Evolutionary conservation across 495 filamentous ascomycete genomes (phyloP).

Genomic region (Daldinia loculata): DNA sequence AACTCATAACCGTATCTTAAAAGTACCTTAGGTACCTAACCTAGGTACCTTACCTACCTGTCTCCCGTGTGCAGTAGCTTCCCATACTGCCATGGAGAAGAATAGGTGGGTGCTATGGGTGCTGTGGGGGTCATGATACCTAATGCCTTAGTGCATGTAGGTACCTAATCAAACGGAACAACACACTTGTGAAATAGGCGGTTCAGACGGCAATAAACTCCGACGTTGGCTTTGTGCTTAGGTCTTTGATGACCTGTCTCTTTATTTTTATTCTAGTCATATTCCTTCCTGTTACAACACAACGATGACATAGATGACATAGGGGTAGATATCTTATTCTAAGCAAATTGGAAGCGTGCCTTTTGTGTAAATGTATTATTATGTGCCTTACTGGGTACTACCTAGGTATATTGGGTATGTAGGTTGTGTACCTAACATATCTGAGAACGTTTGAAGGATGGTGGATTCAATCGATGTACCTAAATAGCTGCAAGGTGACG

Average conservation of each 20-base stretch:
- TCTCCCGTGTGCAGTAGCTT: conserved; percentile 3
- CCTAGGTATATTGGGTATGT: background rate
- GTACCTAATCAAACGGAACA: conserved; percentile 31
- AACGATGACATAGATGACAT: background rate
- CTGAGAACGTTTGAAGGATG: background rate
- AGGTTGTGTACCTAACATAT: too few relatives aligned
- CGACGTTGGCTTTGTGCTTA: conserved; percentile 27
- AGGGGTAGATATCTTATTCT: background rate
- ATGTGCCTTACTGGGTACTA: background rate
- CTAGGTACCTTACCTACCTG: background rate
- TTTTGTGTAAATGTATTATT: background rate
- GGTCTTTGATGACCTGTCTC: conserved; percentile 10
- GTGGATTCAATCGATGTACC: conserved; percentile 24
- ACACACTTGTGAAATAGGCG: conserved; percentile 9
- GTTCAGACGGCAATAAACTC: conserved; percentile 37
- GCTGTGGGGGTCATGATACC: conserved; percentile 26
- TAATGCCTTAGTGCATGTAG: too few relatives aligned
- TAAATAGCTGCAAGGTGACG: conserved; percentile 30
- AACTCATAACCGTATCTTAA: background rate
- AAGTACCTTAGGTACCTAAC: background rate
- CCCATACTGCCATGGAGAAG: conserved; percentile 3
- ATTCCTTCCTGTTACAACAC: background rate
- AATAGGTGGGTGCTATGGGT: conserved; percentile 24
- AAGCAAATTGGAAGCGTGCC: background rate
- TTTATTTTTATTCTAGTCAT: background rate